Evolutionary conservation across 495 filamentous ascomycete species (phyloP), one percentile per base, ranked within the genome.

Genomic region (Cladorrhinum samala): DNA sequence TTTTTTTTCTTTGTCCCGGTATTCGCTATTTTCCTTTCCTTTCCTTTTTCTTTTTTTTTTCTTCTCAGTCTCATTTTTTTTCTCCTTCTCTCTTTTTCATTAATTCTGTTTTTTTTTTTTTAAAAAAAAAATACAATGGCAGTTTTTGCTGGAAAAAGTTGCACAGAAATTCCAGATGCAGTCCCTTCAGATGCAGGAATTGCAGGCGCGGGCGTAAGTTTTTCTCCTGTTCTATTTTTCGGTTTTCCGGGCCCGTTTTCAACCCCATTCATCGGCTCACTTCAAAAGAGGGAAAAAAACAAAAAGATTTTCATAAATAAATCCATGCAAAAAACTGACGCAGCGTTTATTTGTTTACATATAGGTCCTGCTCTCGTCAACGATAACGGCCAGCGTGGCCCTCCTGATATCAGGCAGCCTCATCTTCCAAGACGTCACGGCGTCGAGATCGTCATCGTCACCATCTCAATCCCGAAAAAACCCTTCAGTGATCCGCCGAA

Each of bases 311-410:
- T n/a, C n/a, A n/a, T n/a, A n/a, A n/a, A n/a, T n/a, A n/a, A n/a
- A n/a, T n/a, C n/a, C n/a, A n/a, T n/a, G n/a, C n/a, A n/a, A n/a
- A n/a, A n/a, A n/a, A n/a, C n/a, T n/a, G n/a, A n/a, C n/a, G n/a
- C n/a, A n/a, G n/a, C n/a, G n/a, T n/a, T n/a, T n/a, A n/a, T n/a
- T n/a, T n/a, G n/a, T n/a, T n/a, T n/a, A n/a, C n/a, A 13, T 13
- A 19, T 42, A 81, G 78, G 72, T 77, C 55, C 74, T 83, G 46
- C 75, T 83, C 52, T 80, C 79, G 40, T 83, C 80, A 63, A 77
- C 80, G 50, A 71, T 82, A 44, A 82, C 80, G 6, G 78, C 79
- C 49, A 51, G 45, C 43, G 49, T 74, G 14, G 69, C 71, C 23
- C 59, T 82, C 37, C 49, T 74, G 40, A 66, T 81, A 39, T 70